Conservation (phyloP, 73 alveolate species). For the Halteria grandinella region DNA sequence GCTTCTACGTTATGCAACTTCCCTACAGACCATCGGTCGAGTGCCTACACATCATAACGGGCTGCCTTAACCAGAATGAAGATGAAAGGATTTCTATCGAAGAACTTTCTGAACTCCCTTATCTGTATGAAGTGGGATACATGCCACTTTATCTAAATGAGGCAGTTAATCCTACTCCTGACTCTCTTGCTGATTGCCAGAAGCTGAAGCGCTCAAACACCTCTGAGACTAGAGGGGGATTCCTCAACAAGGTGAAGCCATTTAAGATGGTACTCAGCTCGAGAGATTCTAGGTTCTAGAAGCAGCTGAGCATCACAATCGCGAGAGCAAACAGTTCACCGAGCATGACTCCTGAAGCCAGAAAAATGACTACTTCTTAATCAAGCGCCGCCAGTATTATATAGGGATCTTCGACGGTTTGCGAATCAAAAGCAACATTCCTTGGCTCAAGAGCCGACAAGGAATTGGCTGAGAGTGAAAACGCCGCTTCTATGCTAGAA, state of each 20-base stretch:
- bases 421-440: no score
- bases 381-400: no score
- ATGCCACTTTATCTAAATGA: background rate
- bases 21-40: constrained; percentile 17
- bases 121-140: constrained; percentile 15
- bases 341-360: no score
- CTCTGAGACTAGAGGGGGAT: background rate
- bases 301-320: background rate
- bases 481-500: no score
- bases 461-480: no score
- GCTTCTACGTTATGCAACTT: constrained; percentile 1
- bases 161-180: background rate
- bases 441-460: no score
- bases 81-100: constrained; percentile 4
- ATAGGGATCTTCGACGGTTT: no score
- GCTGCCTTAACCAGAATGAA: constrained; percentile 37
- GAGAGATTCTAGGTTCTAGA: background rate
- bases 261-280: background rate
- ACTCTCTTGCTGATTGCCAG: background rate
- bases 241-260: background rate
- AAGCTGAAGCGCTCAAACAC: background rate
- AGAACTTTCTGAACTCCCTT: constrained; percentile 26
- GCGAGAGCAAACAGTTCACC: no score
- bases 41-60: constrained; percentile 24
- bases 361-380: no score